These are phyloP conservation scores for Cyclotella choctawhatcheeana DNA, from an alignment of 108 stramenopile genomes.

Conservation along the genomic window DNA sequence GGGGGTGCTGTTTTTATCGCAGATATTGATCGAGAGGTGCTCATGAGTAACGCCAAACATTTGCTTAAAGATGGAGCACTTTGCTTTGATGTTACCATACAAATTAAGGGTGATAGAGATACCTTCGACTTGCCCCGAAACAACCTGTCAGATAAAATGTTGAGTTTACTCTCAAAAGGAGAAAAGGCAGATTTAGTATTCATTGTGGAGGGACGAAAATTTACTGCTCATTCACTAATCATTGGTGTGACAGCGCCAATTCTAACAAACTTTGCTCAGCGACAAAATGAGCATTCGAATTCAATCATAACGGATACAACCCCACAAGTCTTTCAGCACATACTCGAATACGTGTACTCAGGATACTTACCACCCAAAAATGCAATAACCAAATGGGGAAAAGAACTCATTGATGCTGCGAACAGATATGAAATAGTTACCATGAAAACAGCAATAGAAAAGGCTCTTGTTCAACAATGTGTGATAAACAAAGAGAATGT, in stretches of 20 bases:
- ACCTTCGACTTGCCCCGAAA: background rate
- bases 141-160: background rate
- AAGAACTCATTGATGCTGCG: constrained; percentile 22
- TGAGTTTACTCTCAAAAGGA: constrained; percentile 4
- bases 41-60: background rate
- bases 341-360: constrained; percentile 20
- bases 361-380: background rate
- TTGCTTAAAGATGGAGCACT: constrained; percentile 8
- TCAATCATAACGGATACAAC: background rate
- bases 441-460: constrained; percentile 15
- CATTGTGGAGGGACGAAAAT: background rate
- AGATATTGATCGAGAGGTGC: background rate
- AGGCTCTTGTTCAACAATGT: background rate
- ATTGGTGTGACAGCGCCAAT: constrained; percentile 10
- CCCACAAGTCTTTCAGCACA: constrained; percentile 18
- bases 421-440: constrained; percentile 22
- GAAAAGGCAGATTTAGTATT: constrained; percentile 24
- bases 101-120: background rate
- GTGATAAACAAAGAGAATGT: background rate
- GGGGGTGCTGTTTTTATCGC: background rate
- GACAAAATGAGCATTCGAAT: background rate
- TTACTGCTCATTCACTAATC: constrained; percentile 20
- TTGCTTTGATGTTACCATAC: constrained; percentile 7
- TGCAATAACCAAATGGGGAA: background rate
- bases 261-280: background rate